phyloP scores from a whole-genome alignment of 805 yeast genomes.

The Saturnispora ahearnii region DNA sequence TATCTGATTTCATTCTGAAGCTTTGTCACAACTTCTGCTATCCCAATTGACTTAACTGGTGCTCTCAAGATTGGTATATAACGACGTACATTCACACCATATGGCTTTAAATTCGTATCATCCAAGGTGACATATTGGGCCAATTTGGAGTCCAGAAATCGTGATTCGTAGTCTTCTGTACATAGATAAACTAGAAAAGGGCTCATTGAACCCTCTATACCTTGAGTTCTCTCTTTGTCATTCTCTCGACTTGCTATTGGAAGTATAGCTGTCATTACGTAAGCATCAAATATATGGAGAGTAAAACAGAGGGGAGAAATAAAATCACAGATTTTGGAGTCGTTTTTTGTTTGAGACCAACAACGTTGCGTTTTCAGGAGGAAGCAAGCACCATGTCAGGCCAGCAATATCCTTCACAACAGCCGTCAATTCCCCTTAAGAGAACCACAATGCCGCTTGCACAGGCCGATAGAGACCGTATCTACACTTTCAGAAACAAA shows the following conservation, averaged over 20 bases:
- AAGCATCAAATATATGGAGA: constrained; percentile 23
- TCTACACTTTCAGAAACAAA: constrained; percentile 84
- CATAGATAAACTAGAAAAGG: not conserved
- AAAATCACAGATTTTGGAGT: not conserved
- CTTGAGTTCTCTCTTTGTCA: too few relatives aligned
- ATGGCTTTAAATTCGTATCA: not conserved
- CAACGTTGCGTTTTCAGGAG: constrained; percentile 39
- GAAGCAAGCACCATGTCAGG: constrained; percentile 51
- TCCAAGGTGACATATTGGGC: not conserved
- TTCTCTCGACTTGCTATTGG: constrained; percentile 39
- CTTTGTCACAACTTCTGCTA: not conserved
- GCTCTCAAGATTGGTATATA: not conserved
- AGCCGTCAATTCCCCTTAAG: not conserved
- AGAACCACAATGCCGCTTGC: constrained; percentile 53
- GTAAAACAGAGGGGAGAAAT: not conserved
- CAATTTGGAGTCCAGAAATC: not conserved
- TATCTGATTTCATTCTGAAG: constrained; percentile 49
- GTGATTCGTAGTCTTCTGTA: not conserved
- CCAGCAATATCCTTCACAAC: constrained; percentile 18
- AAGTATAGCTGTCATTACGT: constrained; percentile 39
- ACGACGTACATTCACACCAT: not conserved
- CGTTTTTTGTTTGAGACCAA: not conserved
- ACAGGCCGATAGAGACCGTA: constrained; percentile 75
- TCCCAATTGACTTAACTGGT: not conserved
- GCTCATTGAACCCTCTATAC: not conserved